These are phyloP conservation scores for Coemansia sp. DNA, from an alignment of 192 early-diverging fungal genomes.

Conservation along the genomic window DNA sequence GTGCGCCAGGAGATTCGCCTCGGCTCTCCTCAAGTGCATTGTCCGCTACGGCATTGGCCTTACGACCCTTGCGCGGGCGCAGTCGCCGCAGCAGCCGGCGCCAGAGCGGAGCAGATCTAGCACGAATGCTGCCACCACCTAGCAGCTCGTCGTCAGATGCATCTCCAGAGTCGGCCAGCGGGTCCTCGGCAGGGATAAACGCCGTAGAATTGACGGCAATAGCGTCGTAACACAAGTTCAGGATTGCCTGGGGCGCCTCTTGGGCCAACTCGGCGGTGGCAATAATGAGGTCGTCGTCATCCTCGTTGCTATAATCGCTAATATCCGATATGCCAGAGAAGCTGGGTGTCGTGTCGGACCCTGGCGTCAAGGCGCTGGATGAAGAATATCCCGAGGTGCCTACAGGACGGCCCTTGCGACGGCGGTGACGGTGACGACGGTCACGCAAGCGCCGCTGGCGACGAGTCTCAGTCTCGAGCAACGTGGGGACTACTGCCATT, in stretches of 20 bases:
- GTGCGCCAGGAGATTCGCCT: constrained; percentile 18
- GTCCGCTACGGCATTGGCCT: neutral
- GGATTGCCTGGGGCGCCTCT: constrained; percentile 54
- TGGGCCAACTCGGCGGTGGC: constrained; percentile 56
- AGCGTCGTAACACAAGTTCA: constrained; percentile 64
- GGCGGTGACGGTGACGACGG: constrained; percentile 49
- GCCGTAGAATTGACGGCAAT: constrained; percentile 86
- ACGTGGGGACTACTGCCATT: constrained; percentile 42
- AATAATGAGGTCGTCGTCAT: constrained; percentile 56
- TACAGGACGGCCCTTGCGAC: constrained; percentile 35
- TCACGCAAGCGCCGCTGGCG: constrained; percentile 45
- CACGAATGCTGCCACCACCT: constrained; percentile 12
- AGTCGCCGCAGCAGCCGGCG: constrained; percentile 21
- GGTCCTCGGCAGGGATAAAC: constrained; percentile 54
- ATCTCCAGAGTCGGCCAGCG: constrained; percentile 13
- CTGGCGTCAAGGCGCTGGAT: constrained; percentile 51
- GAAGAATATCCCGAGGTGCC: constrained; percentile 46
- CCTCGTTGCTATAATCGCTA: constrained; percentile 55
- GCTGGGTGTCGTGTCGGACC: constrained; percentile 46
- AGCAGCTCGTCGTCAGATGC: constrained; percentile 29
- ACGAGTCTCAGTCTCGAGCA: constrained; percentile 46
- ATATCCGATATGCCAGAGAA: constrained; percentile 45
- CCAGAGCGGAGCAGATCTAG: constrained; percentile 27
- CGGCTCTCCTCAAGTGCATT: constrained; percentile 26
- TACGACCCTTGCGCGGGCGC: constrained; percentile 1